Evolutionary conservation across 352 stramenopile genomes (phyloP).

Genomic region (Aphanomyces astaci): DNA sequence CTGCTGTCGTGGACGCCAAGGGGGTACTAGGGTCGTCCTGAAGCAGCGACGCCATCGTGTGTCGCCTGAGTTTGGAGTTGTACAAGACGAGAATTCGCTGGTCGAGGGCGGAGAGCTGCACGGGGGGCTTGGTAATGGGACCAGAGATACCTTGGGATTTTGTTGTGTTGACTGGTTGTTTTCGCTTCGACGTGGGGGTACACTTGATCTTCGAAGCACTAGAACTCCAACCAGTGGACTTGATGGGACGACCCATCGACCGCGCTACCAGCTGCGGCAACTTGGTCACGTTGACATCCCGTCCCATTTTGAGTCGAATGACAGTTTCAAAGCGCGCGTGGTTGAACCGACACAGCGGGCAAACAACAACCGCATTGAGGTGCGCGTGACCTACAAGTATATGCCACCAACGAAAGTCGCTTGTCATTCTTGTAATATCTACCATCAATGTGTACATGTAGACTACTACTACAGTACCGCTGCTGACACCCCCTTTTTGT

Average conservation of each 20-base stretch:
- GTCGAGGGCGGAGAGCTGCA: conserved; percentile 5
- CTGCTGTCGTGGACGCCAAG: not conserved
- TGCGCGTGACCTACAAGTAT: too few species aligned
- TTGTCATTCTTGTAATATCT: too few species aligned
- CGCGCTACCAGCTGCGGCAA: not conserved
- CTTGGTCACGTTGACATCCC: not conserved
- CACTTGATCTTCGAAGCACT: not conserved
- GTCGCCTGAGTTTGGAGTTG: conserved; percentile 10
- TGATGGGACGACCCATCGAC: not conserved
- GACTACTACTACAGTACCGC: too few species aligned
- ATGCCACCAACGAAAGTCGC: too few species aligned
- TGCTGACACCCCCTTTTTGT: too few species aligned
- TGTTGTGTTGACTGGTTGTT: not conserved
- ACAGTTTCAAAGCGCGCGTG: not conserved
- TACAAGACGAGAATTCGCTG: conserved; percentile 16
- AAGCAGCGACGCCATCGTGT: too few species aligned
- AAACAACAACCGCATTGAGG: too few species aligned
- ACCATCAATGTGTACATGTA: too few species aligned
- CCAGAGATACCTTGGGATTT: not conserved
- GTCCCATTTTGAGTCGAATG: not conserved
- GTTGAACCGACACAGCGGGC: not conserved
- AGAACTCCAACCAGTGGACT: not conserved
- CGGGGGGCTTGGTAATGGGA: not conserved
- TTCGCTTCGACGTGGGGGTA: not conserved
- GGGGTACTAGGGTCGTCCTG: too few species aligned